Base-by-base conservation (phyloP, 2,329 filamentous ascomycete genomes). In the Colletotrichum falcatum region DNA sequence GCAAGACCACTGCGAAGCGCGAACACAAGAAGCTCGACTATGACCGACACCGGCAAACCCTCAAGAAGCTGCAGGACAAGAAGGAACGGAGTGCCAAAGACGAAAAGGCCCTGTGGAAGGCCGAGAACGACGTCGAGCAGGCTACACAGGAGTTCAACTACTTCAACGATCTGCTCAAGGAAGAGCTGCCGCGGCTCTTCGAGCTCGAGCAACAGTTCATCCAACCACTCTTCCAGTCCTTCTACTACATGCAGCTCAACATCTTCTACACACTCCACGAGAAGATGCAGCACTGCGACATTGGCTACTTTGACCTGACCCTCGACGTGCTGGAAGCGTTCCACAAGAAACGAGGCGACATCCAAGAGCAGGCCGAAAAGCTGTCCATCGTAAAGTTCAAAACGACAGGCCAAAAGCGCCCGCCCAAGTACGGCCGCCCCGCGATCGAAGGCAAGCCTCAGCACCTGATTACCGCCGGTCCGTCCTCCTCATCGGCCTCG, bases 241-340 rank as follows among this genome's bases (percentile, higher is more conserved):
- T 99, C 84, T 99, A 99, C 84, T 99, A 98, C 86, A 99, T 99
- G 96, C 96, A 99, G 82, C 89, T 99, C 74, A 99, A 99, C 81
- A 94, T 99, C 74, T 99, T 98, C 81, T 99, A 99, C 83, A 99
- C 96, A 1, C 87, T 99, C 64, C 96, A 99, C 80, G 95, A 98
- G 82, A 94, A 92, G 83, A 99, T 99, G 96, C 96, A 99, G 83
- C 90, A 88, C 74, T 94, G 97, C 80, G 95, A 98, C 78, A 99
- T 99, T 78, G 94, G 94, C 72, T 99, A 99, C 83, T 99, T 99
- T 81, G 93, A 99, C 80, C 88, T 99, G 61, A 93, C 92, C 1
- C 87, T 93, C 39, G 95, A 97, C 77, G 92, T 99, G 53, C 94
- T 98, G 80, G 95, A 95, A 73, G 95, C 94, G 16, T 99, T 97